Evolutionary conservation across 2,329 filamentous ascomycete genomes (phyloP).

Genomic region (Daldinia sp.): DNA sequence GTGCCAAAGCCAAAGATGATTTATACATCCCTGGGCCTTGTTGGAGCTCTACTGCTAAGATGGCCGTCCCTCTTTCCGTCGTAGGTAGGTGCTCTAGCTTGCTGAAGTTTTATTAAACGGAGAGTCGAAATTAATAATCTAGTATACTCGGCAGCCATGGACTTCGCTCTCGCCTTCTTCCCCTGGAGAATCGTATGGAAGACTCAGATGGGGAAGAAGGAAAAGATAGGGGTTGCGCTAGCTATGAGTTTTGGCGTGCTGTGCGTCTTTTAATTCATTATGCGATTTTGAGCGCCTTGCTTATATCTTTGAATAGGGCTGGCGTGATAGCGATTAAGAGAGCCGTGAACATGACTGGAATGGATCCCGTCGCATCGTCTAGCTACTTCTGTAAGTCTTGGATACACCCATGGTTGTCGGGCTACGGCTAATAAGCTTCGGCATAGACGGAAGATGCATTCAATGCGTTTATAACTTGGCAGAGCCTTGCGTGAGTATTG

Average conservation of each 20-base stretch:
- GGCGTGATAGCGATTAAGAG: slow-evolving; percentile 28
- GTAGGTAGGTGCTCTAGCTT: slow-evolving; percentile 14
- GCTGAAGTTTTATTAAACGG: background rate
- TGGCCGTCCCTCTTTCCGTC: slow-evolving; percentile 22
- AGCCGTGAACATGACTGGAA: slow-evolving; percentile 13
- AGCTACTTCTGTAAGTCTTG: slow-evolving; percentile 22
- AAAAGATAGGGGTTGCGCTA: slow-evolving; percentile 29
- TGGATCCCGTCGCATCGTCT: slow-evolving; percentile 20
- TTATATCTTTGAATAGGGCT: slow-evolving; percentile 9
- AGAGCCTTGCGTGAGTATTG: slow-evolving; percentile 20
- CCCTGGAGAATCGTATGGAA: slow-evolving; percentile 26
- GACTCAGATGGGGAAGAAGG: slow-evolving; percentile 18
- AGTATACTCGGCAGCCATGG: slow-evolving; percentile 26
- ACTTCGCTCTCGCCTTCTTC: slow-evolving; percentile 24
- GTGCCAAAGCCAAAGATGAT: slow-evolving; percentile 10
- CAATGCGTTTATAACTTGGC: slow-evolving; percentile 30
- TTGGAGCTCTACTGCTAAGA: slow-evolving; percentile 25
- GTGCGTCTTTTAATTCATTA: slow-evolving; percentile 9
- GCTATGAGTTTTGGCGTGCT: slow-evolving; percentile 28
- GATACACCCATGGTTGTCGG: background rate
- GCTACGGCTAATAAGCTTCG: slow-evolving; percentile 1
- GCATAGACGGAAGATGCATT: slow-evolving; percentile 21
- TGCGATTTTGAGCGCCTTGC: background rate
- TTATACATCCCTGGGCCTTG: slow-evolving; percentile 24
- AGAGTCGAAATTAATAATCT: background rate